Percentiles rank a stretch among this genome's conserved stretches.
These are phyloP conservation scores for Anisodus tanguticus DNA, from an alignment of 257 asterid species.

Conservation along the genomic window DNA sequence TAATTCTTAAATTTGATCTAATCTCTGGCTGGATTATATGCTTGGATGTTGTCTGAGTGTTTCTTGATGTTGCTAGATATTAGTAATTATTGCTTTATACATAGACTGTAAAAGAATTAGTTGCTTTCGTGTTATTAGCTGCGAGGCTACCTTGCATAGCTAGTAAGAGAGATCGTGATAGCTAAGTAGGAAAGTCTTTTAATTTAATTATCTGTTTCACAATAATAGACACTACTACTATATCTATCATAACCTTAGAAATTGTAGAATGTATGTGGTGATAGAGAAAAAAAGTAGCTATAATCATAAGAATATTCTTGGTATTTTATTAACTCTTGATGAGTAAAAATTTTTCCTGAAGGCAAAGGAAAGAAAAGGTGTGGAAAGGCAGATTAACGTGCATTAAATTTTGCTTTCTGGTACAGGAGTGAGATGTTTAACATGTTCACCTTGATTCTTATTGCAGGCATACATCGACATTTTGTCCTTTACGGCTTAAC, in stretches of 20 bases:
- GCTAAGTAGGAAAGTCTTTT: neutral
- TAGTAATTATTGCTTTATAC: neutral
- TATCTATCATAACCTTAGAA: neutral
- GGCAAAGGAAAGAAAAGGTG: neutral
- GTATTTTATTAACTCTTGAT: neutral
- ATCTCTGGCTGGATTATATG: neutral
- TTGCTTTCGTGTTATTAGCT: neutral
- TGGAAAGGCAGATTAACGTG: neutral
- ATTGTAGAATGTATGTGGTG: neutral
- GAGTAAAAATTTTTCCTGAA: neutral
- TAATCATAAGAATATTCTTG: neutral
- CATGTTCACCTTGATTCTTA: constrained; percentile 26
- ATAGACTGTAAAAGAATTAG: neutral
- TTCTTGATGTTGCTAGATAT: neutral
- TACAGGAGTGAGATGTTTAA: neutral
- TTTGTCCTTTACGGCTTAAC: constrained; percentile 54
- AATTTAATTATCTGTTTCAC: neutral
- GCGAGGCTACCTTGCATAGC: neutral
- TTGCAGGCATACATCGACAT: constrained; percentile 82
- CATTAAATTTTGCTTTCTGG: constrained; percentile 6
- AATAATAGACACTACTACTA: neutral
- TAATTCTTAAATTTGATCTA: neutral
- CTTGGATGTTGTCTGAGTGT: neutral
- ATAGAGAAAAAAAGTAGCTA: neutral
- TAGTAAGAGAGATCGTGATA: neutral